Evolutionary conservation across 441 rosid genomes (phyloP).

Genomic region (Viola pubescens): DNA sequence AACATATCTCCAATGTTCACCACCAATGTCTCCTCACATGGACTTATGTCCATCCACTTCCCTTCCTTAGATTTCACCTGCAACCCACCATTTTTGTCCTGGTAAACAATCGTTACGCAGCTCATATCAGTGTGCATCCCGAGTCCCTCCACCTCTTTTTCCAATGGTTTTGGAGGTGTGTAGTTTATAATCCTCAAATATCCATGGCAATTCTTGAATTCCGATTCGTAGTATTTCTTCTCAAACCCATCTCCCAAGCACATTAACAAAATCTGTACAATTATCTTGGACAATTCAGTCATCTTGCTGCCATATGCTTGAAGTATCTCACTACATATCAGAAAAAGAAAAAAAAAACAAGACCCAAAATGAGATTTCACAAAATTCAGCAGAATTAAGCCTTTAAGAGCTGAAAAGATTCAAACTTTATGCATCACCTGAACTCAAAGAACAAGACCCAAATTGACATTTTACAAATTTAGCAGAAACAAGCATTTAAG

Average conservation of each 20-base stretch:
- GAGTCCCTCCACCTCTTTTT: slow-evolving; percentile 40
- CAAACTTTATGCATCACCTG: neutral
- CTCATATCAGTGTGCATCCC: slow-evolving; percentile 62
- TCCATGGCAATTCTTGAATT: slow-evolving; percentile 40
- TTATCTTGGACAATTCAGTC: slow-evolving; percentile 35
- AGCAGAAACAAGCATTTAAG: neutral
- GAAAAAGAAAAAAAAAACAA: neutral
- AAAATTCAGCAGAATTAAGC: neutral
- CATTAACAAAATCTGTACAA: slow-evolving; percentile 26
- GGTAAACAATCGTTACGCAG: slow-evolving; percentile 44
- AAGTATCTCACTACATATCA: slow-evolving; percentile 24
- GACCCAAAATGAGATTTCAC: neutral
- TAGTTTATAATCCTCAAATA: slow-evolving; percentile 46
- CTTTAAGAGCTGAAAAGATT: neutral
- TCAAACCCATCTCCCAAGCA: slow-evolving; percentile 29
- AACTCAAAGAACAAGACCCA: neutral
- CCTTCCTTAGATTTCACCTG: slow-evolving; percentile 48
- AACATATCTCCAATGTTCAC: slow-evolving; percentile 49
- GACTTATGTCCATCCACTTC: slow-evolving; percentile 43
- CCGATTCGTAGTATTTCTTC: slow-evolving; percentile 28
- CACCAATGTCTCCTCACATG: slow-evolving; percentile 36
- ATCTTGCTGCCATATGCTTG: slow-evolving; percentile 40
- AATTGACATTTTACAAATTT: neutral
- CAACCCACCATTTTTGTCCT: slow-evolving; percentile 45
- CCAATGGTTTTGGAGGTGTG: slow-evolving; percentile 27